These are phyloP conservation scores for Globisporangium paroecandrum DNA, from an alignment of 352 stramenopile species.

Conservation along the genomic window DNA sequence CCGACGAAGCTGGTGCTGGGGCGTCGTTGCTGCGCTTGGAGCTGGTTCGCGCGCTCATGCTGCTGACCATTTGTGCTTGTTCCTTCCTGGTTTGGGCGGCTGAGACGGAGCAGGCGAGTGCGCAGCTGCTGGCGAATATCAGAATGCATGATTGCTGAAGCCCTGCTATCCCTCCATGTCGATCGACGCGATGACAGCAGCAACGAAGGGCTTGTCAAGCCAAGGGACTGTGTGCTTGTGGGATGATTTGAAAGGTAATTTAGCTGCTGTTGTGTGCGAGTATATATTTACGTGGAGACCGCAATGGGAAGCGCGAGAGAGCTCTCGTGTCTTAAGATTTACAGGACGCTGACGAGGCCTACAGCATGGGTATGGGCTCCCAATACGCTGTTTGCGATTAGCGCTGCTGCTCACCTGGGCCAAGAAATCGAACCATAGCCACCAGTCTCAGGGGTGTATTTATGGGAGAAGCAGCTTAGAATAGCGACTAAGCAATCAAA, in stretches of 20 bases:
- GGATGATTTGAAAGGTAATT: not conserved
- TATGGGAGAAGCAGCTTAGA: not conserved
- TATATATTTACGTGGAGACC: not conserved
- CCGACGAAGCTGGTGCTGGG: not conserved
- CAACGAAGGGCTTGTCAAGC: not conserved
- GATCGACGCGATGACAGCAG: too few relatives aligned
- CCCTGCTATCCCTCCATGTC: not conserved
- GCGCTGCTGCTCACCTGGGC: not conserved
- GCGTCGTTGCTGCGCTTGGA: not conserved
- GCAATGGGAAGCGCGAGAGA: not conserved
- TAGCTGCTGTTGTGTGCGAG: not conserved
- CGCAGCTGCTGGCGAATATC: not conserved
- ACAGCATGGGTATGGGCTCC: not conserved
- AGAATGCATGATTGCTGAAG: not conserved
- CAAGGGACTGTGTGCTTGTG: not conserved
- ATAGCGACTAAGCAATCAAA: not conserved
- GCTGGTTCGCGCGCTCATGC: not conserved
- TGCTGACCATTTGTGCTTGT: conserved; percentile 1
- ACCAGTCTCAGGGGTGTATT: not conserved
- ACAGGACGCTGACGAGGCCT: not conserved
- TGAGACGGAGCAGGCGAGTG: not conserved
- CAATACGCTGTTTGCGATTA: not conserved
- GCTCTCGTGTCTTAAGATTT: not conserved
- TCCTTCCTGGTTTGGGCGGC: not conserved
- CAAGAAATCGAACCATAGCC: not conserved